Percentiles rank a stretch among this genome's conserved stretches.
Conservation (phyloP, 2,329 filamentous ascomycete genomes). For the Penicillium sumatraense region DNA sequence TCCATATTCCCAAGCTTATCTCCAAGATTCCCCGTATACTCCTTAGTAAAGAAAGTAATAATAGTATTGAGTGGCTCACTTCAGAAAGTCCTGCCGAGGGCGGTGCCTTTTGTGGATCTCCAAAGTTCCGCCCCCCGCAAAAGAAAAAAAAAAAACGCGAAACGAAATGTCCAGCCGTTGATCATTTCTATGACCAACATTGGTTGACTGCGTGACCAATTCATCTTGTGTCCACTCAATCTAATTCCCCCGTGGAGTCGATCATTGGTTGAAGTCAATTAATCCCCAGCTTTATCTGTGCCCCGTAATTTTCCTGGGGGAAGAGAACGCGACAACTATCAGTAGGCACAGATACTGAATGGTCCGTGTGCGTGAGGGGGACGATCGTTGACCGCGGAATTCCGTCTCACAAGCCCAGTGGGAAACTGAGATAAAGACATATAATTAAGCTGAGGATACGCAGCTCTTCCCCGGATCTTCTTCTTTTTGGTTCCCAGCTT, state of each 20-base stretch:
- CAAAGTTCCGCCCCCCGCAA: conserved; percentile 17
- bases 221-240: conserved; percentile 5
- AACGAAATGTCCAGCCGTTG: conserved; percentile 19
- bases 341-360: conserved; percentile 7
- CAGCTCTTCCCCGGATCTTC: too few relatives aligned
- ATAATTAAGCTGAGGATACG: conserved; percentile 23
- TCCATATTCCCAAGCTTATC: conserved; percentile 8
- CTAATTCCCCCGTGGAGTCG: neutral
- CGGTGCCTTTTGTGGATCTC: neutral
- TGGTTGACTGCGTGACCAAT: conserved; percentile 24
- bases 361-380: conserved; percentile 12
- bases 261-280: conserved; percentile 22
- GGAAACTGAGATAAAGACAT: conserved; percentile 11
- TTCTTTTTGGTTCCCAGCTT: too few relatives aligned
- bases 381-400: conserved; percentile 8
- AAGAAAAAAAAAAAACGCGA: conserved; percentile 28
- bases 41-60: conserved; percentile 5
- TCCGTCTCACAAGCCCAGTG: neutral
- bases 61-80: conserved; percentile 19
- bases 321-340: conserved; percentile 7
- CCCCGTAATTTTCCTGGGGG: conserved; percentile 20
- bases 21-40: too few relatives aligned
- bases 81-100: conserved; percentile 37
- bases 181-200: conserved; percentile 25
- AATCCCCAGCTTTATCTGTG: conserved; percentile 28